These are phyloP conservation scores for Moelleriella libera DNA, from an alignment of 2,329 filamentous ascomycete genomes.

Conservation along the genomic window DNA sequence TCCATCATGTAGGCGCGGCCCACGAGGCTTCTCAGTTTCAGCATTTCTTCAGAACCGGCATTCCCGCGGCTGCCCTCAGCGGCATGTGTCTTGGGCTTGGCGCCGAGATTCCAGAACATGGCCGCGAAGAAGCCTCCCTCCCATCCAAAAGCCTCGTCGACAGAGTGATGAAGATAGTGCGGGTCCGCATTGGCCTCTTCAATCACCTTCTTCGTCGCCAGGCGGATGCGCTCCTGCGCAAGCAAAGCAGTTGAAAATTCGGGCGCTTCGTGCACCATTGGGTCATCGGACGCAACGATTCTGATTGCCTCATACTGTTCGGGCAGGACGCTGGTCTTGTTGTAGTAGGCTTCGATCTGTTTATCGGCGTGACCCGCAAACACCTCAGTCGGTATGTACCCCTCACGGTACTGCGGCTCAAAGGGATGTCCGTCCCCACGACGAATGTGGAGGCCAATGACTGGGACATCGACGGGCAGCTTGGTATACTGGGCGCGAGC, in stretches of 20 bases:
- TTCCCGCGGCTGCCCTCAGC: conserved; percentile 12
- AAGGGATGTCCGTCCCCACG: conserved; percentile 66
- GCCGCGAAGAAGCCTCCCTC: conserved; percentile 75
- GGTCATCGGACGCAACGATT: conserved; percentile 69
- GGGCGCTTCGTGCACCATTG: conserved; percentile 52
- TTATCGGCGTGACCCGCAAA: conserved; percentile 48
- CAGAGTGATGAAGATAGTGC: conserved; percentile 46
- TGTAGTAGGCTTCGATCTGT: conserved; percentile 36
- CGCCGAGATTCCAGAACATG: conserved; percentile 68
- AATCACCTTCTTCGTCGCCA: conserved; percentile 48
- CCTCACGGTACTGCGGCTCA: conserved; percentile 62
- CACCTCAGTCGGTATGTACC: conserved; percentile 61
- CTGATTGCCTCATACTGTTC: conserved; percentile 29
- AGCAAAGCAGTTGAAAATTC: conserved; percentile 45
- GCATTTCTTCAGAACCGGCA: conserved; percentile 35
- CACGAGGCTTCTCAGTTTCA: conserved; percentile 57
- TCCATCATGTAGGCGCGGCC: conserved; percentile 75
- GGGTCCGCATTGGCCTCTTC: conserved; percentile 26
- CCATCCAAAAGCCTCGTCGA: conserved; percentile 71
- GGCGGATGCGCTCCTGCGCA: conserved; percentile 63
- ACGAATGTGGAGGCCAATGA: conserved; percentile 64
- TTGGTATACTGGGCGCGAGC: conserved; percentile 27
- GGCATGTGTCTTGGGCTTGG: conserved; percentile 25
- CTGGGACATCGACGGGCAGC: conserved; percentile 19
- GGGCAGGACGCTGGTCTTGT: conserved; percentile 22